These are phyloP conservation scores for Lentinula sp. DNA, from an alignment of 768 basidiomycete species.

Conservation along the genomic window DNA sequence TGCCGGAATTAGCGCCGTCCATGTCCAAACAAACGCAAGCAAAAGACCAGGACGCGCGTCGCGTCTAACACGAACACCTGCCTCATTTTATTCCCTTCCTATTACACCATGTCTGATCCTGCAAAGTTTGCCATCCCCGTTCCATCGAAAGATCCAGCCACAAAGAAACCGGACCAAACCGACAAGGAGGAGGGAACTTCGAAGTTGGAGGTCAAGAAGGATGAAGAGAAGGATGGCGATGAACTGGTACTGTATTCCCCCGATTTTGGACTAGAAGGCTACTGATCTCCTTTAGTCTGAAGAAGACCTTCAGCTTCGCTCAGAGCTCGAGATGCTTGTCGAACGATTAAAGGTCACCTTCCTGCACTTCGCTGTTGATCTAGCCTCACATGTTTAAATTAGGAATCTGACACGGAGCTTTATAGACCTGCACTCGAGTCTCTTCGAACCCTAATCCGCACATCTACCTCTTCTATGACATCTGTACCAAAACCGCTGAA, in stretches of 20 bases:
- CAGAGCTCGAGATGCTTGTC: constrained; percentile 94
- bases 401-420: constrained; percentile 86
- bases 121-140: constrained; percentile 59
- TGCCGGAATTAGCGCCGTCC: not conserved
- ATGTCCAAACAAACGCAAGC: constrained; percentile 14
- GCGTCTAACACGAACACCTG: constrained; percentile 24
- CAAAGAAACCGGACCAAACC: constrained; percentile 47
- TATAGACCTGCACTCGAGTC: constrained; percentile 92
- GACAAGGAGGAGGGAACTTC: constrained; percentile 54
- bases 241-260: constrained; percentile 62
- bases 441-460: constrained; percentile 87
- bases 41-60: constrained; percentile 43
- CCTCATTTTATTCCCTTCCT: constrained; percentile 6
- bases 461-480: constrained; percentile 98
- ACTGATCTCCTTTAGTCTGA: constrained; percentile 58
- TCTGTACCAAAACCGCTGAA: constrained; percentile 98
- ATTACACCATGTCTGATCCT: constrained; percentile 47
- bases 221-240: constrained; percentile 51
- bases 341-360: constrained; percentile 77
- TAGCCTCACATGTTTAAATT: constrained; percentile 12
- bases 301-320: constrained; percentile 90
- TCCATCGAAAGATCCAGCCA: constrained; percentile 68
- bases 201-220: constrained; percentile 46
- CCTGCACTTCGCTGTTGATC: constrained; percentile 5
- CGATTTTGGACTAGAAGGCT: not conserved